A percentile compares a stretch with the other conserved stretches of the same genome.
phyloP scores from a whole-genome alignment of 371 early-diverging fungal genomes.

The Lichtheimia ramosa region DNA sequence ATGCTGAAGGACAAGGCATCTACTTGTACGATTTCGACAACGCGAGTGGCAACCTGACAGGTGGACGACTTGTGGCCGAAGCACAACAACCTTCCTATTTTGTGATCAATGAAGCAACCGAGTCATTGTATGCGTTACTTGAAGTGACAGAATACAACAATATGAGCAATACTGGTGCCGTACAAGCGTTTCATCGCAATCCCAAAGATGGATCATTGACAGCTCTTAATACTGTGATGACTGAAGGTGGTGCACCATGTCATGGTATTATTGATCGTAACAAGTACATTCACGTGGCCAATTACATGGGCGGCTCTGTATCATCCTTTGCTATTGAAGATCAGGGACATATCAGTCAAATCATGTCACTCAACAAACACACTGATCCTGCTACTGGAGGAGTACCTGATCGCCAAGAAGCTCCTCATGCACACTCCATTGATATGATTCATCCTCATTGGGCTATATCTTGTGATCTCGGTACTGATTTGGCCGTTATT shows the following conservation, averaged over 20 bases:
- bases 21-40: slow-evolving; percentile 37
- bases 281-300: slow-evolving; percentile 29
- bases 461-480: slow-evolving; percentile 23
- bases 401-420: slow-evolving; percentile 43
- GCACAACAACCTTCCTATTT: slow-evolving; percentile 34
- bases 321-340: slow-evolving; percentile 20
- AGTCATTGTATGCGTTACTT: slow-evolving; percentile 30
- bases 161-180: slow-evolving; percentile 24
- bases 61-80: slow-evolving; percentile 24
- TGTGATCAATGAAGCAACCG: slow-evolving; percentile 13
- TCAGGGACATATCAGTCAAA: slow-evolving; percentile 9
- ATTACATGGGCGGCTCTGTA: slow-evolving; percentile 39
- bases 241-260: slow-evolving; percentile 37
- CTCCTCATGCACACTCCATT: slow-evolving; percentile 42
- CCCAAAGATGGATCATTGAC: slow-evolving; percentile 20
- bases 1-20: slow-evolving; percentile 32
- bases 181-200: slow-evolving; percentile 28
- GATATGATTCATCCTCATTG: slow-evolving; percentile 15
- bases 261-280: slow-evolving; percentile 23
- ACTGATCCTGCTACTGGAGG: slow-evolving; percentile 13
- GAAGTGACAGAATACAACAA: slow-evolving; percentile 30
- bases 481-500: slow-evolving; percentile 27
- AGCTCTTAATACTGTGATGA: slow-evolving; percentile 24
- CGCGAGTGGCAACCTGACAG: slow-evolving; percentile 19
- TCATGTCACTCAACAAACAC: slow-evolving; percentile 7